These are phyloP conservation scores for Aurifilum marmelostoma DNA, from an alignment of 2,329 filamentous ascomycete species.

Conservation along the genomic window DNA sequence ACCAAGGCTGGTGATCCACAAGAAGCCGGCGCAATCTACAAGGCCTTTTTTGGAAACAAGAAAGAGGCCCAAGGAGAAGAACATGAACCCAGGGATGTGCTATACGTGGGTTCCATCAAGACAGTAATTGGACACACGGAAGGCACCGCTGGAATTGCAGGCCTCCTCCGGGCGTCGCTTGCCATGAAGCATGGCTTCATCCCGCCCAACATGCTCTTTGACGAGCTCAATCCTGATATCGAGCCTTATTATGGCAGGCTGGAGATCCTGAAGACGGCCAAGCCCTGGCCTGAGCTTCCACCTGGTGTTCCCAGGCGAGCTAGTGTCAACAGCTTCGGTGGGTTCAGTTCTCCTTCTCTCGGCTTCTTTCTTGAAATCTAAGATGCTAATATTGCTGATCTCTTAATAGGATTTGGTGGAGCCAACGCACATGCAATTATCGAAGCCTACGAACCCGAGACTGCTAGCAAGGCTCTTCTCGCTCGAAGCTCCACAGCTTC, in stretches of 20 bases:
- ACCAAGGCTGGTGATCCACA: constrained; percentile 32
- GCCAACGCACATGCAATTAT: constrained; percentile 20
- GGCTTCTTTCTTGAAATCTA: neutral
- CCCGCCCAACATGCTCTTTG: constrained; percentile 33
- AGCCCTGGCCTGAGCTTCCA: constrained; percentile 32
- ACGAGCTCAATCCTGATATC: constrained; percentile 31
- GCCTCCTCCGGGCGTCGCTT: constrained; percentile 34
- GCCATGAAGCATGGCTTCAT: constrained; percentile 34
- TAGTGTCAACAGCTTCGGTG: constrained; percentile 20
- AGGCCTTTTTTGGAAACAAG: constrained; percentile 34
- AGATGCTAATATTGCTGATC: neutral
- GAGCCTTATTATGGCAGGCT: constrained; percentile 2
- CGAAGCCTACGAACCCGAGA: constrained; percentile 3
- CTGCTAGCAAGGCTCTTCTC: neutral
- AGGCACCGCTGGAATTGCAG: constrained; percentile 35
- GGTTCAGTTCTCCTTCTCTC: neutral
- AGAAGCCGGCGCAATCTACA: constrained; percentile 41
- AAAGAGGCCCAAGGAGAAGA: constrained; percentile 20
- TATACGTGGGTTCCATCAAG: constrained; percentile 36
- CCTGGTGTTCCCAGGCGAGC: constrained; percentile 14
- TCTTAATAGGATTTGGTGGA: constrained; percentile 17
- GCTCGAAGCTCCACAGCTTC: neutral
- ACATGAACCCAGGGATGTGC: constrained; percentile 17
- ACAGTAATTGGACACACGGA: constrained; percentile 34
- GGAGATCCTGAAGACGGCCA: constrained; percentile 47